Base-by-base conservation (phyloP, 345 rosid species). In the Eutrema yunnanense region DNA sequence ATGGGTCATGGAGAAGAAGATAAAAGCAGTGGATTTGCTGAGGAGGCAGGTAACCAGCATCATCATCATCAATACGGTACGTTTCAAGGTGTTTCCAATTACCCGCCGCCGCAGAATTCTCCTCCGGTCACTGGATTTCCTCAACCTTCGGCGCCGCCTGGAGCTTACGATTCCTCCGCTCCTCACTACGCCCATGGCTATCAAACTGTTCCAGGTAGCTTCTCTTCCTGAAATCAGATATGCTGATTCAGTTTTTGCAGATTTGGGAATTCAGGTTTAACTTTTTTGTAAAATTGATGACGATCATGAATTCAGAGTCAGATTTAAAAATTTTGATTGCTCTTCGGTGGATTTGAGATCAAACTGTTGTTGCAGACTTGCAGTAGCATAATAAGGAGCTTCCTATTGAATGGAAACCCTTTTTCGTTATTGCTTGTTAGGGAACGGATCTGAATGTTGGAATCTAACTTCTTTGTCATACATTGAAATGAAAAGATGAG, bases 41-140 rank as follows among this genome's bases (percentile, higher is more conserved):
- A 59, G 2, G 81, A 55, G 46, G 79, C 46, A 69, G 60, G 75
- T 38, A 69, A 41, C 13, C 75, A 76, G 76, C 84, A 83, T 53
- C 83, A 54, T 12, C 61, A 54, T 13, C 42, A 73, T 56, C 98
- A 86, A 14, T 94, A 94, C 79, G 98, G 97, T 6, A 94, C 98
- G 5, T 94, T 94, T 82, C 97, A 91, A 81, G 98, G 98, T 48
- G 96, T 89, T 37, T 90, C 96, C 60, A 91, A 86, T 75, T 94
- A 83, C 70, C 96, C 96, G 5, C 89, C 92, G 19, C 86, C 90
- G 48, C 81, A 51, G 5, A 85, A 73, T 11, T 86, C 82, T 11
- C 63, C 72, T 11, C 96, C 92, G n/a, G 88, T 78, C 38, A 78
- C 85, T 33, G 99, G 96, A 2, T 90, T 92, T 70, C 96, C 99